Evolutionary conservation across 352 stramenopile genomes (phyloP).

Genomic region (Pythium aristosporum): DNA sequence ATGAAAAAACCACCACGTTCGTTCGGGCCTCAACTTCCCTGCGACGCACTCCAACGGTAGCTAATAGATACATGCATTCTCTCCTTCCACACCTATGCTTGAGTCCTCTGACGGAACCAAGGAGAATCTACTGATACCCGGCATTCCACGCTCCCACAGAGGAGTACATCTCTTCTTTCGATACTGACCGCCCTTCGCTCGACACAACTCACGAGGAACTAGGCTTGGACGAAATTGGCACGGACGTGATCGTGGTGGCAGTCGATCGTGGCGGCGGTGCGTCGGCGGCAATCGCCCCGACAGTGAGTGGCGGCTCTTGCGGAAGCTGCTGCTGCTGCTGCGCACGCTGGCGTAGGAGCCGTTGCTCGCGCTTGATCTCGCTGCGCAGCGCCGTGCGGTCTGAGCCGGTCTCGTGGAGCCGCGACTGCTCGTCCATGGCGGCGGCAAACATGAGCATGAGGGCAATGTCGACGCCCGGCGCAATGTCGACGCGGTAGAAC

Average conservation of each 20-base stretch:
- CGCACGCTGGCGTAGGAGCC: not conserved
- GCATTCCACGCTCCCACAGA: not conserved
- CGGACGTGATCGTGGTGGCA: slow-evolving; percentile 9
- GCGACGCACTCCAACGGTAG: not conserved
- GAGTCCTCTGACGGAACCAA: not conserved
- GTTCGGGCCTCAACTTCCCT: not conserved
- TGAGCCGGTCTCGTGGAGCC: slow-evolving; percentile 12
- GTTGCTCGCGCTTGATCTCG: slow-evolving; percentile 19
- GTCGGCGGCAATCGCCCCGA: not conserved
- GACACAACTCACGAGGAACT: not conserved
- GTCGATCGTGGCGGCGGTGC: slow-evolving; percentile 2
- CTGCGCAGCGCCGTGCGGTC: slow-evolving; percentile 16
- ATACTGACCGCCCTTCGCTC: not conserved
- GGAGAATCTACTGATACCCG: too few species aligned
- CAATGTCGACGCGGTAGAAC: slow-evolving; percentile 21
- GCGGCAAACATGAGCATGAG: slow-evolving; percentile 21
- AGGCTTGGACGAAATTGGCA: not conserved
- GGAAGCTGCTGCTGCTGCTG: slow-evolving; percentile 1
- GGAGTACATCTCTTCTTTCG: not conserved
- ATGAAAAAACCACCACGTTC: not conserved
- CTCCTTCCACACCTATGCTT: not conserved
- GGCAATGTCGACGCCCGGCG: slow-evolving; percentile 21
- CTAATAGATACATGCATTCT: slow-evolving; percentile 4
- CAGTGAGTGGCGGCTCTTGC: not conserved
- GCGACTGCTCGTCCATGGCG: slow-evolving; percentile 25